Base-by-base conservation (phyloP, 1,284 basidiomycete species). In the Cerioporus squamosus region DNA sequence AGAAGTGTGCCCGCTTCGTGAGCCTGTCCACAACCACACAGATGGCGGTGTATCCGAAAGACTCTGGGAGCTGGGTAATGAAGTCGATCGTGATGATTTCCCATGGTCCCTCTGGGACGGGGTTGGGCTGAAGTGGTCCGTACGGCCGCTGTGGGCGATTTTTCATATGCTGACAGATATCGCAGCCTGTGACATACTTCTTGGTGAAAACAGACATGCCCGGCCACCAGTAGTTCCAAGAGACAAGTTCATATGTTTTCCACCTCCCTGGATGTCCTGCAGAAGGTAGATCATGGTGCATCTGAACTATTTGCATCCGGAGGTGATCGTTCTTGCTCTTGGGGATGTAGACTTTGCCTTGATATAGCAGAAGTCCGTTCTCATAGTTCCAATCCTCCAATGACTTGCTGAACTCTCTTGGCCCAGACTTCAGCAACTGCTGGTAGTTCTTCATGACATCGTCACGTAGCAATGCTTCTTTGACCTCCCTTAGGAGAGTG, bases 201-300 rank as follows among this genome's bases (percentile, higher is more conserved):
- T 56, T 56, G 22, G 72, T 61, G 50, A 63, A 68, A 2, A 52
- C 38, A 12, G 56, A 51, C 48, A 75, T 68, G 24, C 58, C 47
- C 8, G 73, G 72, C 74, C 75, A 78, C 66, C 66, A 73, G 58
- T 70, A 77, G 54, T 73, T 66, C 1, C 66, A 31, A 2, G 58
- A 38, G 1, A 75, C 59, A 1, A 72, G 53, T 54, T 72, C 68
- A 17, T 67, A 36, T 0, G 72, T 77, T 53, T 72, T 74, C 6
- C 53, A 57, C 22, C 61, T 53, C 7, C 79, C 79, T 6, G 68
- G 72, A 62, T 82, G 79, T 43, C 79, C 71, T 7, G 67, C 64
- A 8, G 64, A 44, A 2, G 31, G 60, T 0, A 61, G 52, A 51
- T 75, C 69, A 57, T 76, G 72, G 61, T 71, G 68, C 5, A 58